Evolutionary conservation across 139 green algal genomes (phyloP).

Genomic region (Tetraselmis chui): DNA sequence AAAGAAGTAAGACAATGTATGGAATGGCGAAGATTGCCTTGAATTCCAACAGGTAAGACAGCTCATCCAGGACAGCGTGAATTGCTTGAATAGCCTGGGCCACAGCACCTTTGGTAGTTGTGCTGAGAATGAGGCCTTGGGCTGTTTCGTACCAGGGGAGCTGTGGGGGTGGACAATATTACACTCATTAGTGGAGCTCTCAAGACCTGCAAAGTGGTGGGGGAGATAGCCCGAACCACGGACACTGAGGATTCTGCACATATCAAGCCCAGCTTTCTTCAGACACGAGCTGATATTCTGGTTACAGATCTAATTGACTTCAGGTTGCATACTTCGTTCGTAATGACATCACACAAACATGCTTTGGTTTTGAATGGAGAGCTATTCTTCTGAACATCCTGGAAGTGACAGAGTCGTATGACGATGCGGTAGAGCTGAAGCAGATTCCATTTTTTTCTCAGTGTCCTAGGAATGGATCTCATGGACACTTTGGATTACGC

Average conservation of each 20-base stretch:
- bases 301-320: slow-evolving; percentile 58
- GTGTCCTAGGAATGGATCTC: slow-evolving; percentile 39
- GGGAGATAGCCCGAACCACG: neutral
- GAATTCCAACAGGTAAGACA: slow-evolving; percentile 32
- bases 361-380: too few species aligned
- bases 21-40: slow-evolving; percentile 49
- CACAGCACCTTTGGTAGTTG: too few species aligned
- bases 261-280: slow-evolving; percentile 2
- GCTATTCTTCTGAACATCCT: too few species aligned
- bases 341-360: too few species aligned
- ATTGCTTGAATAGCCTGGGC: too few species aligned
- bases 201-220: slow-evolving; percentile 11
- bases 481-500: slow-evolving; percentile 43
- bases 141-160: too few species aligned
- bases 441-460: slow-evolving; percentile 5
- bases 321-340: too few species aligned
- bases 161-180: neutral
- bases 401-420: too few species aligned
- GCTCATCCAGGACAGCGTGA: too few species aligned
- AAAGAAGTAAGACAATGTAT: slow-evolving; percentile 53
- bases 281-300: slow-evolving; percentile 36
- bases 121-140: too few species aligned
- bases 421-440: neutral
- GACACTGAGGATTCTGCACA: slow-evolving; percentile 4
- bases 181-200: neutral